Base-by-base conservation (phyloP, 306 rosid species). In the Benincasa hispida region DNA sequence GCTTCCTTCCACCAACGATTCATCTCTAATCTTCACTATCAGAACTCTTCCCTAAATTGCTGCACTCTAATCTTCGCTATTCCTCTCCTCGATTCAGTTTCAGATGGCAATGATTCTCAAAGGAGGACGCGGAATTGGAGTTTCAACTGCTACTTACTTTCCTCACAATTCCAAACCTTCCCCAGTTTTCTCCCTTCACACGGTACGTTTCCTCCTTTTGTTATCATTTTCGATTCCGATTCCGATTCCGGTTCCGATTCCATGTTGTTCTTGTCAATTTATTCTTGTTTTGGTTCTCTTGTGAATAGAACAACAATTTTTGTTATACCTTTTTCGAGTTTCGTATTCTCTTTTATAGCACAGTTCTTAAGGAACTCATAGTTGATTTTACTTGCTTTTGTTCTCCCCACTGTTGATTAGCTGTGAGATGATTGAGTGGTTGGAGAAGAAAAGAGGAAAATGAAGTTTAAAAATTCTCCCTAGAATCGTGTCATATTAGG, bases 81-180 rank as follows among this genome's bases (percentile, higher is more conserved):
- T 32, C 27, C 24, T 39, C 53, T 25, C 66, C 66, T 72, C 41
- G 35, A 62, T 37, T 60, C 45, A 10, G 25, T 83, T 79, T 85
- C 83, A 85, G 74, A 91, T 89, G 95, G 88, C 91, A 78, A 86
- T 81, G 88, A 83, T 82, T 77, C 77, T 85, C 45, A 76, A 81
- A 79, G 89, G 92, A 78, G 89, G 90, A 34, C 77, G 81, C 25
- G 74, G 57, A 27, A 55, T 88, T 28, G 83, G 82, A 57, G 87
- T 83, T 87, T 83, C 92, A 30, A 66, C 87, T 74, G 85, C 91
- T 66, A 79, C 83, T 32, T 86, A 79, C 85, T 85, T 83, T 24
- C 37, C 87, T 2, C 91, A 87, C 12, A 92, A 84, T 79, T 25
- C 82, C 72, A 80, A 79, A 60, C 84, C 87, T 56, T 73, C 82